phyloP scores from a whole-genome alignment of 805 yeast species.

The Wickerhamomyces chambardii region DNA sequence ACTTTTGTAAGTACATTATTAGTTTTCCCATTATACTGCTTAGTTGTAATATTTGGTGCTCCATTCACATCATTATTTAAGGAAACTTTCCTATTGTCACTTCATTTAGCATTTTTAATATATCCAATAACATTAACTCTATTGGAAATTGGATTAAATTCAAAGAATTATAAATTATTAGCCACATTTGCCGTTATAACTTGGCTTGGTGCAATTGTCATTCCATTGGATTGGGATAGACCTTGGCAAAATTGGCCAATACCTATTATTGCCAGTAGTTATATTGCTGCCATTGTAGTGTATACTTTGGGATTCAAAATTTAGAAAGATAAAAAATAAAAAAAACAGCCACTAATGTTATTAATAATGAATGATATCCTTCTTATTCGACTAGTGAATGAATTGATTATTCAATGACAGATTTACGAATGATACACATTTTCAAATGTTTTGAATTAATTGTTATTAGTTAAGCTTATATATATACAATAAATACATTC shows the following conservation, averaged over 20 bases:
- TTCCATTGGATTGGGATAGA: constrained; percentile 96
- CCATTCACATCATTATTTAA: constrained; percentile 46
- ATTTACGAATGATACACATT: no score
- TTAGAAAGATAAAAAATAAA: no score
- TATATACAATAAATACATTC: no score
- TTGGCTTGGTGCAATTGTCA: constrained; percentile 91
- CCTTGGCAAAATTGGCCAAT: constrained; percentile 97
- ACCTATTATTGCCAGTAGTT: constrained; percentile 73
- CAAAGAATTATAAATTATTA: constrained; percentile 21
- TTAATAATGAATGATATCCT: no score
- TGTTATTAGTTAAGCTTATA: no score
- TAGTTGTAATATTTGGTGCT: constrained; percentile 69
- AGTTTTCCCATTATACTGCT: constrained; percentile 18
- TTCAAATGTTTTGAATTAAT: no score
- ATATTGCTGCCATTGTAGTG: constrained; percentile 65
- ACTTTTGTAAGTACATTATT: constrained; percentile 8
- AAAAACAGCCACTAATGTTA: no score
- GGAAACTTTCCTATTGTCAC: constrained; percentile 53
- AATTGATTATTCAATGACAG: no score
- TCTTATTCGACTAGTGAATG: no score
- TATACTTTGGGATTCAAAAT: constrained; percentile 21
- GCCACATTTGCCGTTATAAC: constrained; percentile 45
- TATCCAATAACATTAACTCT: constrained; percentile 60
- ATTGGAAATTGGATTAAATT: constrained; percentile 31
- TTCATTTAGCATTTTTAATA: constrained; percentile 51